These are phyloP conservation scores for Aspergillus hortae DNA, from an alignment of 2,329 filamentous ascomycete genomes.

Conservation along the genomic window DNA sequence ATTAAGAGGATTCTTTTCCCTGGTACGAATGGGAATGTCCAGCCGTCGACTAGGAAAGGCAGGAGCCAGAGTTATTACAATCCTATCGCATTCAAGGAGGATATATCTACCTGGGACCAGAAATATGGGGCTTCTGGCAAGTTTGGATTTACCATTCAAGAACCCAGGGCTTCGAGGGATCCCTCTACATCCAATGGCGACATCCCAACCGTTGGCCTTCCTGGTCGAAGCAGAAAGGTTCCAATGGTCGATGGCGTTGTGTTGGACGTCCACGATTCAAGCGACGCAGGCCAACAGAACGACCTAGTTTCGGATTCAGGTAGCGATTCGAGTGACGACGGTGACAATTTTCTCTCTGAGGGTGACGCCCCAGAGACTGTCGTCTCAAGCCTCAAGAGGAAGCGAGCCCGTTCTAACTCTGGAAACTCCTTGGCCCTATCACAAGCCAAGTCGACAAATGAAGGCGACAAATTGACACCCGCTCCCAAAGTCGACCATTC, in stretches of 20 bases:
- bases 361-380: slow-evolving; percentile 16
- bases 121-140: slow-evolving; percentile 52
- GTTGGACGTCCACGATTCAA: slow-evolving; percentile 6
- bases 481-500: slow-evolving; percentile 27
- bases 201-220: slow-evolving; percentile 40
- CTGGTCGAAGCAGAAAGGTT: slow-evolving; percentile 18
- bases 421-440: slow-evolving; percentile 27
- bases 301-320: slow-evolving; percentile 26
- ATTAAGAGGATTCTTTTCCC: slow-evolving; percentile 46
- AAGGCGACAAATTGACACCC: slow-evolving; percentile 17
- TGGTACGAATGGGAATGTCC: slow-evolving; percentile 8
- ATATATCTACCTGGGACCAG: slow-evolving; percentile 46
- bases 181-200: slow-evolving; percentile 11
- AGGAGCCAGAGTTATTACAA: slow-evolving; percentile 46
- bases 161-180: slow-evolving; percentile 5
- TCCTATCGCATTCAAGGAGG: slow-evolving; percentile 50
- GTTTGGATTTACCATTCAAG: slow-evolving; percentile 36
- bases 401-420: slow-evolving; percentile 31
- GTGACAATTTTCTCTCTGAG: slow-evolving; percentile 23
- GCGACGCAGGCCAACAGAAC: slow-evolving; percentile 7
- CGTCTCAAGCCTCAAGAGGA: slow-evolving; percentile 29
- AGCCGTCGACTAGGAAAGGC: slow-evolving; percentile 8
- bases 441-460: slow-evolving; percentile 21
- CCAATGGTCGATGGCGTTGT: background rate
- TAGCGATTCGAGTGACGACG: slow-evolving; percentile 24